Evolutionary conservation across 106 monocot genomes (phyloP).

Genomic region (Platanthera zijinensis): DNA sequence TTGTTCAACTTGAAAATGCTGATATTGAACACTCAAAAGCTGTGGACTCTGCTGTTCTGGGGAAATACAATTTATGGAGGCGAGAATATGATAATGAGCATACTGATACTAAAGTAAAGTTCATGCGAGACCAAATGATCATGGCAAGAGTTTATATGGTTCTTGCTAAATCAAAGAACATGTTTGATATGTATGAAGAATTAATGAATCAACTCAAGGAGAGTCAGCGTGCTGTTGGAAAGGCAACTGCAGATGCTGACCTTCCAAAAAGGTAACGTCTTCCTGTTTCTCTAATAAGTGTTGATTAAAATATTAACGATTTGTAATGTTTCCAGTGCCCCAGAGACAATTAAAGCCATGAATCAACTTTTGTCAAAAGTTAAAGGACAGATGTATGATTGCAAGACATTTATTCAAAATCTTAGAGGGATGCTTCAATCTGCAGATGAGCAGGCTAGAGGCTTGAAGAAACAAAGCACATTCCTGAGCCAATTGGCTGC

Average conservation of each 20-base stretch:
- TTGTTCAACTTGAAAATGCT: slow-evolving; percentile 67
- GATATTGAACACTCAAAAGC: slow-evolving; percentile 63
- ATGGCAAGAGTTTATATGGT: slow-evolving; percentile 56
- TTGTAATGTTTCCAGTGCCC: slow-evolving; percentile 32
- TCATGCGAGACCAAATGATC: slow-evolving; percentile 68
- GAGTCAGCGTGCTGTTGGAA: slow-evolving; percentile 53
- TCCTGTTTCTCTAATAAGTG: not conserved
- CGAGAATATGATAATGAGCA: slow-evolving; percentile 65
- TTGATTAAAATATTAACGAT: not conserved
- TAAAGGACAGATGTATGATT: slow-evolving; percentile 50
- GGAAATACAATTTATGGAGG: slow-evolving; percentile 77
- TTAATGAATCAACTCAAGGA: slow-evolving; percentile 46
- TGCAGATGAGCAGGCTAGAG: slow-evolving; percentile 60
- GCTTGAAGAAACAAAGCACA: slow-evolving; percentile 73
- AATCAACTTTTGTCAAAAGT: slow-evolving; percentile 63
- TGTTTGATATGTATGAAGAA: slow-evolving; percentile 31
- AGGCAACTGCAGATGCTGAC: slow-evolving; percentile 55
- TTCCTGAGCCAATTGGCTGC: slow-evolving; percentile 73
- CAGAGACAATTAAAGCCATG: slow-evolving; percentile 61
- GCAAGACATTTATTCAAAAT: slow-evolving; percentile 49
- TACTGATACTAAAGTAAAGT: slow-evolving; percentile 51
- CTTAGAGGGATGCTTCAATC: slow-evolving; percentile 72
- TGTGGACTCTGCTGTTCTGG: slow-evolving; percentile 62
- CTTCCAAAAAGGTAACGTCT: slow-evolving; percentile 24
- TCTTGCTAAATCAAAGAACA: slow-evolving; percentile 38